These are phyloP conservation scores for Curvularia verruculosa DNA, from an alignment of 2,329 filamentous ascomycete genomes.

Conservation along the genomic window DNA sequence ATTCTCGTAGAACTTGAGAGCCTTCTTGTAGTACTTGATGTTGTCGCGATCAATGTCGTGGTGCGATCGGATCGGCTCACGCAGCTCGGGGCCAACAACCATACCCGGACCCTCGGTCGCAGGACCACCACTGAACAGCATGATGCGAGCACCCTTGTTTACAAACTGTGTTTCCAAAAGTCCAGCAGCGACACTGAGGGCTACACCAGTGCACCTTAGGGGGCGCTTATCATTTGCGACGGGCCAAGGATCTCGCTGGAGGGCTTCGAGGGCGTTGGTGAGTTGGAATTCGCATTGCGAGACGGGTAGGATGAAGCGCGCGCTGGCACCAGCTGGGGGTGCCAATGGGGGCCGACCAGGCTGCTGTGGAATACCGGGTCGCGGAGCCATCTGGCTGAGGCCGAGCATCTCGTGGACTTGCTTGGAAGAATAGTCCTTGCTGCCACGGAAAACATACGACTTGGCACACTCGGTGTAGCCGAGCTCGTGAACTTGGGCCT, in stretches of 20 bases:
- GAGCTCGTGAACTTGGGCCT: constrained; percentile 96
- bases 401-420: constrained; percentile 99
- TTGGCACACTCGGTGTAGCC: constrained; percentile 98
- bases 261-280: constrained; percentile 90
- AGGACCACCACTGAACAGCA: constrained; percentile 94
- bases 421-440: constrained; percentile 97
- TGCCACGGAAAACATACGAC: constrained; percentile 96
- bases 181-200: constrained; percentile 92
- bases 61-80: constrained; percentile 95
- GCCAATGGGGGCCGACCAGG: constrained; percentile 70
- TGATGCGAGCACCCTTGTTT: constrained; percentile 91
- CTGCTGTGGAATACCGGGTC: constrained; percentile 71
- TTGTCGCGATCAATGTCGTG: constrained; percentile 99
- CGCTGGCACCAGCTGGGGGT: constrained; percentile 77
- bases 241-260: constrained; percentile 97
- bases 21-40: constrained; percentile 99
- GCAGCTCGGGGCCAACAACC: constrained; percentile 93
- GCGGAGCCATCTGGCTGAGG: constrained; percentile 71
- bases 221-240: constrained; percentile 91
- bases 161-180: constrained; percentile 94
- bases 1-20: constrained; percentile 95
- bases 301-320: constrained; percentile 90
- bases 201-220: constrained; percentile 91
- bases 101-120: constrained; percentile 96
- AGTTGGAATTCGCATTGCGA: constrained; percentile 97